phyloP scores from a whole-genome alignment of 2,329 filamentous ascomycete species.

The Endoconidiophora laricicola region DNA sequence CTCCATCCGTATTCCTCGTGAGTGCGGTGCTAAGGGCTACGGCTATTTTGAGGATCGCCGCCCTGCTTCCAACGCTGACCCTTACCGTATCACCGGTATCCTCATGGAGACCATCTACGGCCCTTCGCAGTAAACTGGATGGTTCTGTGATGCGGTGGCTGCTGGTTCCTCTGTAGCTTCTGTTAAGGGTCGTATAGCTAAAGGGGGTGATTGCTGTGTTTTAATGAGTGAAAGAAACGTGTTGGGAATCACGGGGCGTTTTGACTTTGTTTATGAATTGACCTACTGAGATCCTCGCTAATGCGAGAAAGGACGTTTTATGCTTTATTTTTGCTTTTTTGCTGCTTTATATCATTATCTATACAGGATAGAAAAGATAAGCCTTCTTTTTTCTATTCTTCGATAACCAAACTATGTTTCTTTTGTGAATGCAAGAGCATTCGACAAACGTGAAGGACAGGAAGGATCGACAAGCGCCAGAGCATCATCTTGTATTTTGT shows the following conservation, averaged over 20 bases:
- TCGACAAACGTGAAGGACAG: too few species aligned
- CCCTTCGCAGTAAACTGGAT: constrained; percentile 16
- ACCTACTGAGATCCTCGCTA: constrained; percentile 1
- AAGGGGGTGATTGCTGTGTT: neutral
- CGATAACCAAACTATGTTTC: too few species aligned
- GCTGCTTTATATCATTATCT: constrained; percentile 2
- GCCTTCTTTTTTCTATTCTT: too few species aligned
- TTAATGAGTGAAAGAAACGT: constrained; percentile 10
- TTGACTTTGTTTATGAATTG: constrained; percentile 9
- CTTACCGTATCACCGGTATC: constrained; percentile 67
- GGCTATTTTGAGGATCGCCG: constrained; percentile 86
- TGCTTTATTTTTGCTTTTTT: constrained; percentile 2
- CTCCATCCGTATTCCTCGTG: constrained; percentile 81
- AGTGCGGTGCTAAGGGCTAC: constrained; percentile 71
- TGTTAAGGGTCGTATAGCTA: too few species aligned
- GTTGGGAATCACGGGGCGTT: constrained; percentile 11
- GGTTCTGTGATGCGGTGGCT: too few species aligned
- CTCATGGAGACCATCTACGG: constrained; percentile 52
- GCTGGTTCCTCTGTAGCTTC: too few species aligned
- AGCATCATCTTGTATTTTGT: too few species aligned
- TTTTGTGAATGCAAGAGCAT: too few species aligned
- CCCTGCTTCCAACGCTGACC: constrained; percentile 72
- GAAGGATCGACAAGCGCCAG: too few species aligned
- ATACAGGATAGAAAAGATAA: too few species aligned
- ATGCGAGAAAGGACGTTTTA: neutral